These are phyloP conservation scores for Penicillium sclerotiorum DNA, from an alignment of 2,329 filamentous ascomycete genomes.

Conservation along the genomic window DNA sequence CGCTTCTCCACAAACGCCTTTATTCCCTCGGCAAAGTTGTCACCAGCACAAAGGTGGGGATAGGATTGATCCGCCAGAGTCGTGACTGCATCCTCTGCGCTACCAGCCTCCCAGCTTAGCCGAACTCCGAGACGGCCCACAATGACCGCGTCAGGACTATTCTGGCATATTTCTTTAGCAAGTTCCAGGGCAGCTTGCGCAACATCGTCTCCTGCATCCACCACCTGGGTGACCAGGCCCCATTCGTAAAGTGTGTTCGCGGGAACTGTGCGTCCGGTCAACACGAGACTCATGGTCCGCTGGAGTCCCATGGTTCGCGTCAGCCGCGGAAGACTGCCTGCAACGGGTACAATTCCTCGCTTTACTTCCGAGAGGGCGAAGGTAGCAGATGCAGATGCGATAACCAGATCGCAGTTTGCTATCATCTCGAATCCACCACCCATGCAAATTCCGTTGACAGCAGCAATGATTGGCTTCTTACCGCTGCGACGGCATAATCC, in stretches of 20 bases:
- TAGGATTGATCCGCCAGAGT: constrained; percentile 62
- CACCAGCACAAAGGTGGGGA: constrained; percentile 60
- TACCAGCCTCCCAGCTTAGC: constrained; percentile 68
- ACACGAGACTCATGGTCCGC: constrained; percentile 70
- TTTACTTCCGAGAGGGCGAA: constrained; percentile 74
- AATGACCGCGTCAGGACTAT: constrained; percentile 73
- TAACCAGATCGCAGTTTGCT: constrained; percentile 71
- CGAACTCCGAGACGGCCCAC: constrained; percentile 69
- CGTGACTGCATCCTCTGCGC: constrained; percentile 64
- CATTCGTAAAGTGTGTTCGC: constrained; percentile 64
- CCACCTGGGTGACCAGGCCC: constrained; percentile 71
- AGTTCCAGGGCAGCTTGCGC: constrained; percentile 55
- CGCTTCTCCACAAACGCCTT: constrained; percentile 75
- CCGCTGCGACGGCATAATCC: constrained; percentile 67
- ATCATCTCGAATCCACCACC: constrained; percentile 79
- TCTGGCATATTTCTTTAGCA: constrained; percentile 62
- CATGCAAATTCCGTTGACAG: constrained; percentile 73
- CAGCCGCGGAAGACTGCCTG: constrained; percentile 70
- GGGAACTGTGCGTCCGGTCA: constrained; percentile 63
- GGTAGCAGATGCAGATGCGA: constrained; percentile 51
- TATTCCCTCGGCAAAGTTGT: constrained; percentile 74
- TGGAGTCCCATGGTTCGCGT: constrained; percentile 67
- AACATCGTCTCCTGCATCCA: constrained; percentile 41
- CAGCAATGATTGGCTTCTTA: constrained; percentile 74
- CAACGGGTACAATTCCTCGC: constrained; percentile 70